Evolutionary conservation across 2,329 filamentous ascomycete genomes (phyloP).

Genomic region (Stachybotrys echinatus): DNA sequence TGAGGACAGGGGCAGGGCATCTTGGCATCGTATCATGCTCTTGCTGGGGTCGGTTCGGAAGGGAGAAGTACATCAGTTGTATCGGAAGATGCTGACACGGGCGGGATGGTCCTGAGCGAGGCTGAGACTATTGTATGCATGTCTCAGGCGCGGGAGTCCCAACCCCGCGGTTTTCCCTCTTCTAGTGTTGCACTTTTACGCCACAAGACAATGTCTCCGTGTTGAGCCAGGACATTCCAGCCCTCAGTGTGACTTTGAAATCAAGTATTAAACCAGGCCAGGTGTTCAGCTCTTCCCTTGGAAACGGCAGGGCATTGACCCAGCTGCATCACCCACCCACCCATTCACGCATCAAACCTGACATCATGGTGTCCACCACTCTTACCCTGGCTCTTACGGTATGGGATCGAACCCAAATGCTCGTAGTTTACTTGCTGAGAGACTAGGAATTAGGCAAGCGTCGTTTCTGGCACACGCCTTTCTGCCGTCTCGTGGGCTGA

Average conservation of each 20-base stretch:
- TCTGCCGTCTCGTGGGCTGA: conserved; percentile 1
- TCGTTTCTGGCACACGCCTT: background rate
- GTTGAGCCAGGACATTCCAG: background rate
- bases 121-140: background rate
- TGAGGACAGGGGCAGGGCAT: no score
- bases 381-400: background rate
- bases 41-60: background rate
- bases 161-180: background rate
- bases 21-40: no score
- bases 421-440: background rate
- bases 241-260: background rate
- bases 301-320: background rate
- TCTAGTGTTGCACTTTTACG: background rate
- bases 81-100: background rate
- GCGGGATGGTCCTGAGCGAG: background rate
- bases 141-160: background rate
- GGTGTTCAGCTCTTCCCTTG: no score
- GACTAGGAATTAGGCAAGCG: background rate
- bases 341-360: no score
- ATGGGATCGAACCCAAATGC: background rate
- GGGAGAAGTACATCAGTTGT: background rate
- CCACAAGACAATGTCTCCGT: background rate
- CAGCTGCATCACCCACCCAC: no score
- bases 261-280: no score
- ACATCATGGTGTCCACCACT: background rate